Evolutionary conservation across 306 rosid genomes (phyloP).

Genomic region (Biancaea sappan): DNA sequence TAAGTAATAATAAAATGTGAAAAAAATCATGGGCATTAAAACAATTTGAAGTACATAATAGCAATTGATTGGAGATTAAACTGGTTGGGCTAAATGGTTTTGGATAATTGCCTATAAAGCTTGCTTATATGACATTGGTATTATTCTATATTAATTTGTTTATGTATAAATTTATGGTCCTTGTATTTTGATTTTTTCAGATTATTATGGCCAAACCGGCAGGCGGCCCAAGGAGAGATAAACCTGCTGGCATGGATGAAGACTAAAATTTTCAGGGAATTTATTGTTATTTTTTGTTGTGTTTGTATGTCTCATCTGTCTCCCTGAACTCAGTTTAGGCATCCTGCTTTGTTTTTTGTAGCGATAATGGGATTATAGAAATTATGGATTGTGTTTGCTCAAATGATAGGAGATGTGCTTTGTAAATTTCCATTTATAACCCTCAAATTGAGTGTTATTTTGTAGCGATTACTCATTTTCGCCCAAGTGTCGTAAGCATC

Average conservation of each 20-base stretch:
- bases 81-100: background rate
- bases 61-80: background rate
- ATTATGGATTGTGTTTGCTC: conserved; percentile 39
- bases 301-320: conserved; percentile 32
- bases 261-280: conserved; percentile 41
- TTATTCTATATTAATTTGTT: background rate
- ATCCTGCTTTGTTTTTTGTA: conserved; percentile 28
- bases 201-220: conserved; percentile 95
- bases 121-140: conserved; percentile 3
- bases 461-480: background rate
- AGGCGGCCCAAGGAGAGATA: conserved; percentile 84
- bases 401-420: background rate
- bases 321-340: conserved; percentile 33
- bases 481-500: background rate
- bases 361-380: conserved; percentile 15
- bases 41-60: background rate
- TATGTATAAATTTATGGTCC: background rate
- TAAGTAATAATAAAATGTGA: background rate
- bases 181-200: conserved; percentile 48
- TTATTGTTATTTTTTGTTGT: background rate
- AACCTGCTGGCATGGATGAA: conserved; percentile 90
- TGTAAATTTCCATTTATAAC: conserved; percentile 38
- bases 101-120: background rate
- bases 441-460: background rate
- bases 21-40: background rate